These are phyloP conservation scores for Mortierella claussenii DNA, from an alignment of 192 early-diverging fungal genomes.

Conservation along the genomic window DNA sequence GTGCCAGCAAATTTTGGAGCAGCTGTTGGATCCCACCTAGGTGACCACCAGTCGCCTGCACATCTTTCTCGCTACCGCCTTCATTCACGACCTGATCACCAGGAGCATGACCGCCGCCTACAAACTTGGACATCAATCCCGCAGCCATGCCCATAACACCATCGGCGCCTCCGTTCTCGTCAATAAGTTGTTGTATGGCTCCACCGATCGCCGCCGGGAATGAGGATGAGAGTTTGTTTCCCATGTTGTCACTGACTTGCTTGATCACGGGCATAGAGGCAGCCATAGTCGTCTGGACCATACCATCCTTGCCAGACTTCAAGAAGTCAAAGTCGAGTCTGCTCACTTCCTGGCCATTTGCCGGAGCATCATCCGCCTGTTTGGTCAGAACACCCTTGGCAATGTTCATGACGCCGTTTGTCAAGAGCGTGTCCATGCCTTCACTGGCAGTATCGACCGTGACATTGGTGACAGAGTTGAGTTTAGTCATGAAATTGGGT, in stretches of 20 bases:
- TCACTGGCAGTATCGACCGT: constrained; percentile 44
- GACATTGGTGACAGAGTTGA: constrained; percentile 17
- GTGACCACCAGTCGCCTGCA: constrained; percentile 1
- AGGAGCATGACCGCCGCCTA: background rate
- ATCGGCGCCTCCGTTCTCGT: constrained; percentile 19
- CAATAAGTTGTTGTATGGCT: constrained; percentile 26
- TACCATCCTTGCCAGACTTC: constrained; percentile 33
- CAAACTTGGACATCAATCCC: constrained; percentile 35
- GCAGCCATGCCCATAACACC: constrained; percentile 35
- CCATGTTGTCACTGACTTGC: constrained; percentile 44
- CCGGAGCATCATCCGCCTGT: background rate
- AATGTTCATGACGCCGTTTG: constrained; percentile 42
- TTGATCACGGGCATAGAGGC: constrained; percentile 37
- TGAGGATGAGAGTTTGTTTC: constrained; percentile 17
- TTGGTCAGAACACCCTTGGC: constrained; percentile 34
- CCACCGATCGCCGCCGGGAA: constrained; percentile 25
- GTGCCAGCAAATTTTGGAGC: constrained; percentile 24
- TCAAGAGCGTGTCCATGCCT: constrained; percentile 41
- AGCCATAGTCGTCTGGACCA: constrained; percentile 25
- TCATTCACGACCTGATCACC: background rate
- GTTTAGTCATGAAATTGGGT: constrained; percentile 17
- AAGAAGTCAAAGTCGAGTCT: constrained; percentile 46
- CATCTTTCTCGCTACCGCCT: background rate
- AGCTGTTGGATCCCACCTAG: constrained; percentile 29
- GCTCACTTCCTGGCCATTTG: background rate